These are phyloP conservation scores for Trametes pubescens DNA, from an alignment of 1,284 basidiomycete genomes.

Conservation along the genomic window DNA sequence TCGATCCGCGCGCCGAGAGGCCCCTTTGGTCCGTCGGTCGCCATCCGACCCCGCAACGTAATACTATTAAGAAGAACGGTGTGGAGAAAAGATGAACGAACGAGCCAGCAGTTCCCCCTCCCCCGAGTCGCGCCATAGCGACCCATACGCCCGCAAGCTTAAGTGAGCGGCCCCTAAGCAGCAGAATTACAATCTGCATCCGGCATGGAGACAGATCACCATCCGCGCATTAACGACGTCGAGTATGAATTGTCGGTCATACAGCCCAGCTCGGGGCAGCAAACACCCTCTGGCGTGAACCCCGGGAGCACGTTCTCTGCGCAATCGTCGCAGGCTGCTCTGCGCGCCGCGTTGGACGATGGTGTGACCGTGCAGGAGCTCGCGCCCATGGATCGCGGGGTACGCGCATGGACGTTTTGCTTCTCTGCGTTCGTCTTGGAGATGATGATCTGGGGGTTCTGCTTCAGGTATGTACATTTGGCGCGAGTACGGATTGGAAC, in stretches of 20 bases:
- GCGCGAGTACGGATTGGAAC: not conserved
- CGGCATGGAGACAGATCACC: not conserved
- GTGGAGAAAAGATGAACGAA: slow-evolving; percentile 5
- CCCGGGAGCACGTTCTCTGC: slow-evolving; percentile 17
- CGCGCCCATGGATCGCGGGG: slow-evolving; percentile 27
- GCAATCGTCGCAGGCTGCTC: slow-evolving; percentile 21
- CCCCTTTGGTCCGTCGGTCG: not conserved
- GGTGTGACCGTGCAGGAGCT: slow-evolving; percentile 28
- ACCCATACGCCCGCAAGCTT: not conserved
- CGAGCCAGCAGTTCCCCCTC: not conserved
- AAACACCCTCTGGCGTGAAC: slow-evolving; percentile 13
- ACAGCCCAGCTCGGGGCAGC: slow-evolving; percentile 22
- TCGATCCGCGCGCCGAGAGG: slow-evolving; percentile 14
- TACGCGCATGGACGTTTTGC: slow-evolving; percentile 31
- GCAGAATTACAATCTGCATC: no score
- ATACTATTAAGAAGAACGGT: slow-evolving; percentile 1
- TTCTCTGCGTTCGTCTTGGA: slow-evolving; percentile 39
- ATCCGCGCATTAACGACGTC: not conserved
- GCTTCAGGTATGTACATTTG: slow-evolving; percentile 24
- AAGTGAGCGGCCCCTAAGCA: not conserved
- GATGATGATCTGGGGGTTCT: slow-evolving; percentile 48
- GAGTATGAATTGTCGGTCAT: slow-evolving; percentile 23
- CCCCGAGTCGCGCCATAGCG: not conserved
- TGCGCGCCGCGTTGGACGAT: slow-evolving; percentile 19
- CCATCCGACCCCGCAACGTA: slow-evolving; percentile 2